Evolutionary conservation across 768 basidiomycete species (phyloP), one percentile per base, ranked within the genome.

Genomic region (Mrakia hoshinonis): DNA sequence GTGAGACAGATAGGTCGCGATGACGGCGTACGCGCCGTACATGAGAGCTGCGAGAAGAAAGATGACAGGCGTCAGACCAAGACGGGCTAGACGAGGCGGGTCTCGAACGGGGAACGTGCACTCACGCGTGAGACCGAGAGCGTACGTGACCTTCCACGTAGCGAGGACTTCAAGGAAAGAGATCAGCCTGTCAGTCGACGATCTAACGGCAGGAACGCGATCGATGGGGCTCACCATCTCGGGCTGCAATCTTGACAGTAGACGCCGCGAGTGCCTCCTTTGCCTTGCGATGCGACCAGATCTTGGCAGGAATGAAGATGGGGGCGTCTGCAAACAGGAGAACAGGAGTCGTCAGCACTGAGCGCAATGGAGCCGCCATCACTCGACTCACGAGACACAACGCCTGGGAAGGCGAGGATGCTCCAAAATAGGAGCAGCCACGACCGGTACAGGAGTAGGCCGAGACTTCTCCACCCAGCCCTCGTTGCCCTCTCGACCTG

Each of bases 61-160:
- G 43, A 43, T 43, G 43, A 43, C 6, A 15, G 43, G 7, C 43
- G 43, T 43, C 43, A 43, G 43, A 43, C 43, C 15, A 6, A 15
- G 43, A 6, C 43, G 43, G 6, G 43, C 43, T 43, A 7, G n/a
- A n/a, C n/a, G n/a, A 6, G 43, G 15, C 43, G 43, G 43, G 6
- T 43, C 43, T 7, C 7, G 15, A 43, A 43, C 6, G 43, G 15
- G 7, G 43, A 43, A 43, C 6, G 15, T 7, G 15, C 43, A 43
- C 43, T 43, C 43, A 43, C 43, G 95, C 4, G 92, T 89, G 51
- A 91, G 83, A 26, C 88, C 95, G 68, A 97, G 82, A 3, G 92
- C 93, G 69, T 97, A 91, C 39, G 97, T 84, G 46, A 98, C 87
- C 79, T 98, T 98, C 95, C 95, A 98, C 4, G 93, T 93, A 0